phyloP scores from a whole-genome alignment of 306 rosid genomes.

The Quercus suber region DNA sequence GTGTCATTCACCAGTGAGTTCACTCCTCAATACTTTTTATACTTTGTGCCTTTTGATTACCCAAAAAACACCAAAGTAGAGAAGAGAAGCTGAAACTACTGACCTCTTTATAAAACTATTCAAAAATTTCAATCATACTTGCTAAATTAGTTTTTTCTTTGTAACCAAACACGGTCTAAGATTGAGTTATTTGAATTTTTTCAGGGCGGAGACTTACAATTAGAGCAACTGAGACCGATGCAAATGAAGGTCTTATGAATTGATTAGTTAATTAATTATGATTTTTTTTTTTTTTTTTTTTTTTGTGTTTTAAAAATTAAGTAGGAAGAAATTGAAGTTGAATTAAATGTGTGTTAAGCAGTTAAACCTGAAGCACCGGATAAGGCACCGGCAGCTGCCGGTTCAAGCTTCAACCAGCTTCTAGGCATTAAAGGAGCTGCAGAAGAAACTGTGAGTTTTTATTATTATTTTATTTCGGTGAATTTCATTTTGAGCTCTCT shows the following conservation, averaged over 20 bases:
- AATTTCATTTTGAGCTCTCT: neutral
- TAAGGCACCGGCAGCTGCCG: conserved; percentile 40
- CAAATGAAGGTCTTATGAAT: conserved; percentile 48
- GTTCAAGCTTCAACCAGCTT: conserved; percentile 63
- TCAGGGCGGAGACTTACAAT: conserved; percentile 55
- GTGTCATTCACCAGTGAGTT: conserved; percentile 54
- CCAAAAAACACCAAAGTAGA: neutral
- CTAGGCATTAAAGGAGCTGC: conserved; percentile 67
- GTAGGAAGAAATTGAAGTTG: neutral
- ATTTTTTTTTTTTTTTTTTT: neutral
- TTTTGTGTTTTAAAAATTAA: neutral
- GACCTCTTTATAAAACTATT: neutral
- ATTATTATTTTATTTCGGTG: neutral
- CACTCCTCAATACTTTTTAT: conserved; percentile 9
- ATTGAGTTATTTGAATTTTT: conserved; percentile 6
- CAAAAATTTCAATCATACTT: neutral
- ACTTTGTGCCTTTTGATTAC: neutral
- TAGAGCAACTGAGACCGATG: conserved; percentile 58
- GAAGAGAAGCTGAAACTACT: neutral
- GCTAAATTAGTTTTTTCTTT: neutral
- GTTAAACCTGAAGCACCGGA: conserved; percentile 58
- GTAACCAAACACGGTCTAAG: neutral
- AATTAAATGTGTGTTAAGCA: conserved; percentile 5
- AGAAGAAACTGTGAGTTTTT: conserved; percentile 48
- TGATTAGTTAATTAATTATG: neutral